Base-by-base conservation (phyloP, 2,329 filamentous ascomycete genomes). In the Phymatotrichopsis omnivora region DNA sequence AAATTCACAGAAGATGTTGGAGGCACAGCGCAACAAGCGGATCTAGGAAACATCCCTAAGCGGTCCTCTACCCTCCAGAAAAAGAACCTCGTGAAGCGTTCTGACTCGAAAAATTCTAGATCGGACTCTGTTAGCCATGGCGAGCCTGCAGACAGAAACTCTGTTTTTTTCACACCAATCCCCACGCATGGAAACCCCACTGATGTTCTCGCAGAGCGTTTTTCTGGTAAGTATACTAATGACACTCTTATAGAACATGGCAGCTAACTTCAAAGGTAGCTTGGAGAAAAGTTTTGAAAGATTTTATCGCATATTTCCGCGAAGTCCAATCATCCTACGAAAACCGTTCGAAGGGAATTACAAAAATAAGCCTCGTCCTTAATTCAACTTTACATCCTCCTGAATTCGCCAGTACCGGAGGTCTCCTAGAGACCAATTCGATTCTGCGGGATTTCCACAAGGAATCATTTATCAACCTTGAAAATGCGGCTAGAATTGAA, bases 251-350 rank as follows among this genome's bases (percentile, higher is more conserved):
- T 17, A 14, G 8, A 19, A 14, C 17, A 7, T 10, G 10, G 25
- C 25, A 45, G 17, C 38, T 16, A 29, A 23, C 45, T n/a, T 45
- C 14, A 19, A 17, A 34, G 43, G 7, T 53, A 93, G 86, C 83
- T 40, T 98, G 91, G 91, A 78, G 91, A 58, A 94, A 93, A 68
- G 74, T 95, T 11, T 74, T 98, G 42, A 96, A 96, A 63, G 87
- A 95, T 56, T 72, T 96, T 33, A 94, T 96, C 55, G 69, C 82
- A 45, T 96, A 94, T 63, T 96, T 95, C 63, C 80, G 85, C 58
- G 91, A 96, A 63, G 78, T 96, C 35, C 85, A 94, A 61, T 75
- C 74, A 39, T 84, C 87, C 36, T 95, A 95, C 64, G 89, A 98
- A 60, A 74, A 80, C 45, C 79, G 83, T 51, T 75, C 83, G 22